These are phyloP conservation scores for Penicillium bialowiezense DNA, from an alignment of 495 filamentous ascomycete species.

Conservation along the genomic window DNA sequence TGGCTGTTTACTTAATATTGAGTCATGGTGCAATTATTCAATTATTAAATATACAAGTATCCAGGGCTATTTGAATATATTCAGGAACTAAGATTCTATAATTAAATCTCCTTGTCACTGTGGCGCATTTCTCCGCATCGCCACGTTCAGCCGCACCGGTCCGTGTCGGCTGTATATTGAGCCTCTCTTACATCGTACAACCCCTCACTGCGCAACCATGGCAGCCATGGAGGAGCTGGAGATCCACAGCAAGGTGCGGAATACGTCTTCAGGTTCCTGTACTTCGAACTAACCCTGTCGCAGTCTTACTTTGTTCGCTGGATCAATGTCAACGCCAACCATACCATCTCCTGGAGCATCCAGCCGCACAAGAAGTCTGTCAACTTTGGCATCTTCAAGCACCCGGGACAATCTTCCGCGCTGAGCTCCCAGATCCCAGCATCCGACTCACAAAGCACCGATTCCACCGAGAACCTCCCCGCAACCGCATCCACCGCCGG, in stretches of 20 bases:
- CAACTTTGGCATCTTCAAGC: constrained; percentile 97
- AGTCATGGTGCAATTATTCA: no score
- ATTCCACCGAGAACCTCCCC: constrained; percentile 41
- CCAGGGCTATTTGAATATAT: no score
- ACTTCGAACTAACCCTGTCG: no score
- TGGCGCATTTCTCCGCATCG: constrained; percentile 9
- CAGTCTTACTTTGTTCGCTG: constrained; percentile 97
- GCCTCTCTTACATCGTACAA: constrained; percentile 1
- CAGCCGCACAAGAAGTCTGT: constrained; percentile 97
- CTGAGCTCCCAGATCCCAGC: constrained; percentile 43
- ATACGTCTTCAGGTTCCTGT: no score
- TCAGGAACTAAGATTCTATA: no score
- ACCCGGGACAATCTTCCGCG: constrained; percentile 67
- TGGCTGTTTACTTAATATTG: constrained; percentile 1
- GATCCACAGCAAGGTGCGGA: constrained; percentile 87
- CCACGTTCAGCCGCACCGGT: constrained; percentile 27
- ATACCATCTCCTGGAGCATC: constrained; percentile 96
- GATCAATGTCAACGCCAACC: constrained; percentile 82
- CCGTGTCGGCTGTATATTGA: constrained; percentile 8
- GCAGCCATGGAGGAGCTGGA: constrained; percentile 96
- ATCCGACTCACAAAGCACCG: constrained; percentile 42
- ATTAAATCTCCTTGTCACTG: neutral
- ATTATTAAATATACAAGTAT: no score
- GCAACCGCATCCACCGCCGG: constrained; percentile 23
- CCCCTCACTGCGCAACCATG: constrained; percentile 50